Evolutionary conservation across 306 rosid genomes (phyloP).

Genomic region (Purshia tridentata): DNA sequence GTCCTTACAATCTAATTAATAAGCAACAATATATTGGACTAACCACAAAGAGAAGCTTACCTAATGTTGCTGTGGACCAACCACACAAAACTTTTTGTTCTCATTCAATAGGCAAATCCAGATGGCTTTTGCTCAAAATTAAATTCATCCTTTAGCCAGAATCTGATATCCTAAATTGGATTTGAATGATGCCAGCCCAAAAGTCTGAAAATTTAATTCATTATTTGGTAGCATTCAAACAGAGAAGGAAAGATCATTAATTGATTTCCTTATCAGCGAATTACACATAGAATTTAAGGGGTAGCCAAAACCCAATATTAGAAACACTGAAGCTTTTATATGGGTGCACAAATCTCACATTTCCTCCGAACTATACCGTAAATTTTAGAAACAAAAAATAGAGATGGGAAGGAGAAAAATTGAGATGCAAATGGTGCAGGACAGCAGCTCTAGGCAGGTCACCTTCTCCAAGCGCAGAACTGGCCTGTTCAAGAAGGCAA

Average conservation of each 20-base stretch:
- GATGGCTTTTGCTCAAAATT: constrained; percentile 11
- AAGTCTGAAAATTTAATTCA: constrained; percentile 4
- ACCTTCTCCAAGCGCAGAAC: constrained; percentile 59
- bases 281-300: constrained; percentile 4
- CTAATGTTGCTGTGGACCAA: no score
- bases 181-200: constrained; percentile 21
- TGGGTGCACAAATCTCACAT: background rate
- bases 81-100: no score
- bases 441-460: constrained; percentile 33
- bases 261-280: constrained; percentile 12
- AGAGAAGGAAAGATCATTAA: constrained; percentile 22
- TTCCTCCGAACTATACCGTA: background rate
- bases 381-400: background rate
- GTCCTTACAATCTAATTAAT: no score
- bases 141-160: constrained; percentile 4
- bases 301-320: constrained; percentile 33
- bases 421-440: constrained; percentile 45
- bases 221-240: constrained; percentile 8
- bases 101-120: constrained; percentile 9
- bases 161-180: background rate
- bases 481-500: constrained; percentile 63
- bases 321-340: constrained; percentile 26
- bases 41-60: background rate
- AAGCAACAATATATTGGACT: background rate
- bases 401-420: constrained; percentile 38